Base-by-base conservation (phyloP, 1,284 basidiomycete genomes). In the Polyporus tsugae region DNA sequence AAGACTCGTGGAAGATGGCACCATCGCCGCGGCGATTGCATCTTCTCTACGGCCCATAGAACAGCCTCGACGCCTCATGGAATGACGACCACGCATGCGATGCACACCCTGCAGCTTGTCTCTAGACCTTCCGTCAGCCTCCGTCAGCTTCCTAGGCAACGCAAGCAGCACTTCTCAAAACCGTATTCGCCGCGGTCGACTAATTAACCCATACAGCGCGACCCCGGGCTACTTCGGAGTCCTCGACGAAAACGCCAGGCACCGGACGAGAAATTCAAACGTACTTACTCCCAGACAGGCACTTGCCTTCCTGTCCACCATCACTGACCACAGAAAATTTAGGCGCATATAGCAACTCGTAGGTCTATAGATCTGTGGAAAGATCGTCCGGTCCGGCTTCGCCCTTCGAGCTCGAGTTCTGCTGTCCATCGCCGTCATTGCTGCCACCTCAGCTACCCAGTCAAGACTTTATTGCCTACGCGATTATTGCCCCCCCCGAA, bases 1-100 rank as follows among this genome's bases (percentile, higher is more conserved):
- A 15, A 9, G 53, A 35, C 53, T 17, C 33, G 29, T 11, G 17
- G 29, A 6, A 35, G 13, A 35, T 25, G 15, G 6, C 13, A 36
- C 33, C 33, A n/a, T 57, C 55, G 55, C 55, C n/a, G 55, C 55
- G 36, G 55, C 35, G 7, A 58, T 22, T 58, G 19, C 35, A 33
- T 33, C 17, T 58, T 38, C 29, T 36, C 17, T 57, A 35, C 6
- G 17, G 55, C 10, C 15, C 13, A 10, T 55, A 33, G 52, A 7
- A 22, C 29, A 55, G 13, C 52, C 29, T 55, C 6, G 29, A 55
- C 17, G 15, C 29, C 29, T 19, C 29, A 17, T 55, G 15, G 29
- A 33, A 35, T 29, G 52, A 13, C 29, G 11, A 49, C 44, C n/a
- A 2, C 44, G 25, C 46, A 49, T 13, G 22, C 44, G 44, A 46